Evolutionary conservation across 176 grass and related monocot genomes (phyloP).

Genomic region (Eragrostis curvula): DNA sequence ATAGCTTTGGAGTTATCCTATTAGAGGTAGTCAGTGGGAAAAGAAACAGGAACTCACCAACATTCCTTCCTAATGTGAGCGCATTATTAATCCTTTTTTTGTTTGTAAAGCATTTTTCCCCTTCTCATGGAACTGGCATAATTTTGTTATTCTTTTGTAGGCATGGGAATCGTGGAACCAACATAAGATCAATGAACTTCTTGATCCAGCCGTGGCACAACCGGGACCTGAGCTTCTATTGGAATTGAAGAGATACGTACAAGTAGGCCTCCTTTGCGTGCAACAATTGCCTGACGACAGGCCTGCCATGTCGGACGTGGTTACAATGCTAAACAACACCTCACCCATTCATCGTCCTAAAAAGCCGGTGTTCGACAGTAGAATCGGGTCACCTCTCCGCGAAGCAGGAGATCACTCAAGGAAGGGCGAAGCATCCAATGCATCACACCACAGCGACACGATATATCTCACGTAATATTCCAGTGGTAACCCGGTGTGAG

Average conservation of each 20-base stretch:
- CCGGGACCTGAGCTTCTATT: neutral
- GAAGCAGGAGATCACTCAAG: neutral
- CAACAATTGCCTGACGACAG: conserved; percentile 40
- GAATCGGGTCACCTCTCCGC: neutral
- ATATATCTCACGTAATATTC: too few relatives aligned
- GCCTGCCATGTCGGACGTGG: conserved; percentile 46
- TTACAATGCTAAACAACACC: conserved; percentile 31
- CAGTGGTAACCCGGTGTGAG: too few relatives aligned
- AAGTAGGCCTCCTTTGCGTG: conserved; percentile 60
- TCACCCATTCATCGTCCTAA: conserved; percentile 16
- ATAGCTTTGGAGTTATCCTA: conserved; percentile 21
- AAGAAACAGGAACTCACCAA: neutral
- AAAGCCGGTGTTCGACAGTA: neutral
- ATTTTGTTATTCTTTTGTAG: neutral
- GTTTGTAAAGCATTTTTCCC: neutral
- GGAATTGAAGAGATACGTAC: conserved; percentile 41
- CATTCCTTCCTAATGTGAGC: conserved; percentile 15
- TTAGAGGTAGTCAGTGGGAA: conserved; percentile 9
- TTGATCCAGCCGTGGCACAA: conserved; percentile 17
- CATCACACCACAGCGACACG: too few relatives aligned
- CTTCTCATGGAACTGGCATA: neutral
- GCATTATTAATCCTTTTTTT: neutral
- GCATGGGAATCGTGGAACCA: conserved; percentile 45
- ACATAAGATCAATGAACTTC: neutral
- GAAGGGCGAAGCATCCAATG: neutral